These are phyloP conservation scores for Ophiobolus disseminans DNA, from an alignment of 2,329 filamentous ascomycete species.

Conservation along the genomic window DNA sequence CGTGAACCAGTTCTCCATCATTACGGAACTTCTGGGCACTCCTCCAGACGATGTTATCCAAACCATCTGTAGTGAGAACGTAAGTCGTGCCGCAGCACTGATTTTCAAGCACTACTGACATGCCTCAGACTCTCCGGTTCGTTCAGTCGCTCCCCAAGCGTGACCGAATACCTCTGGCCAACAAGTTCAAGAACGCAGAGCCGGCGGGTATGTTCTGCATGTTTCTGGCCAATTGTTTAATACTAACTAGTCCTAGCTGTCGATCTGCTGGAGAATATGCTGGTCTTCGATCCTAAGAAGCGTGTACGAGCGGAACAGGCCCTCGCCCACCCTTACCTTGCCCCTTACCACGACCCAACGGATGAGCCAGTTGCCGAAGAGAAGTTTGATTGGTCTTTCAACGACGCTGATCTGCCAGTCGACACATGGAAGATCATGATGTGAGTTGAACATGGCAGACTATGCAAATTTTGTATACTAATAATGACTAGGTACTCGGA, in stretches of 20 bases:
- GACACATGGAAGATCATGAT: slow-evolving; percentile 99
- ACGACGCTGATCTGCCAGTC: slow-evolving; percentile 94
- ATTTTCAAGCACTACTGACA: slow-evolving; percentile 23
- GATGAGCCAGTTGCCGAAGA: slow-evolving; percentile 95
- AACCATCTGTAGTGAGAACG: slow-evolving; percentile 97
- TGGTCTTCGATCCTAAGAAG: slow-evolving; percentile 98
- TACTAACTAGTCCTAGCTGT: slow-evolving; percentile 66
- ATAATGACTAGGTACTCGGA: slow-evolving; percentile 81
- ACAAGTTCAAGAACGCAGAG: slow-evolving; percentile 97
- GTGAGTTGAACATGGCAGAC: slow-evolving; percentile 58
- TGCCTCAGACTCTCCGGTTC: slow-evolving; percentile 82
- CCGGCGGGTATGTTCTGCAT: slow-evolving; percentile 68
- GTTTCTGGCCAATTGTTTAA: not conserved
- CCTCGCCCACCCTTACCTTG: slow-evolving; percentile 89
- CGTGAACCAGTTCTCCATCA: slow-evolving; percentile 99
- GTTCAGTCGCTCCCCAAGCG: slow-evolving; percentile 97
- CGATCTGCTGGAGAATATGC: slow-evolving; percentile 93
- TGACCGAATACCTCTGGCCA: slow-evolving; percentile 81
- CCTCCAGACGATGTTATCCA: slow-evolving; percentile 98
- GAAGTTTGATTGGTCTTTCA: slow-evolving; percentile 99
- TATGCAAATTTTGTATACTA: slow-evolving; percentile 9
- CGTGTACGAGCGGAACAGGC: slow-evolving; percentile 86
- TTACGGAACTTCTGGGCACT: slow-evolving; percentile 94
- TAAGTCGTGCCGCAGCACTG: slow-evolving; percentile 56
- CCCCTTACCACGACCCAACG: slow-evolving; percentile 95